Conservation (phyloP, 257 asterid species). For the Linaria vulgaris region DNA sequence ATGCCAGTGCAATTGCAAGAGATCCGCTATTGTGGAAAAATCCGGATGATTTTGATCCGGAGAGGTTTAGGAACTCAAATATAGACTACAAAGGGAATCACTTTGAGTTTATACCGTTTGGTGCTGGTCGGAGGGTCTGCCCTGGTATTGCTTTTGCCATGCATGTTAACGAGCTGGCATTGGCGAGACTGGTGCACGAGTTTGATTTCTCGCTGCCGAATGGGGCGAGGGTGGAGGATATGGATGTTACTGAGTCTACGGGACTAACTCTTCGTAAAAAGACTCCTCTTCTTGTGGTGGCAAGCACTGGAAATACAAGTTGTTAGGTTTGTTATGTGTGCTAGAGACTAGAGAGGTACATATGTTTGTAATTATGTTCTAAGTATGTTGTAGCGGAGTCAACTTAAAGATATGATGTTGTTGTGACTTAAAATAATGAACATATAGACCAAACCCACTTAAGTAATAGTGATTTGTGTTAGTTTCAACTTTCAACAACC, state of each 20-base stretch:
- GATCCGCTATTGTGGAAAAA: constrained; percentile 41
- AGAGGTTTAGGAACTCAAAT: constrained; percentile 33
- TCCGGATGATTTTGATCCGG: constrained; percentile 41
- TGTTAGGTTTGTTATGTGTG: no score
- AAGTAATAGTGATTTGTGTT: no score
- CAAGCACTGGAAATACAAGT: background rate
- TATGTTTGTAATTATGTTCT: no score
- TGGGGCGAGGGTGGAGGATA: constrained; percentile 21
- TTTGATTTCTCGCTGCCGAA: constrained; percentile 31
- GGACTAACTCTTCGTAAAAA: constrained; percentile 32
- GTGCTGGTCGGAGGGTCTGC: constrained; percentile 41
- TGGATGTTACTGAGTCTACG: constrained; percentile 30
- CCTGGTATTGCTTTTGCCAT: constrained; percentile 35
- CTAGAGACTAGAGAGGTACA: no score
- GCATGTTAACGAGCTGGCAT: constrained; percentile 28
- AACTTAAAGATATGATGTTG: no score
- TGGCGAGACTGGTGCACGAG: constrained; percentile 37
- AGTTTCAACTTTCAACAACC: no score
- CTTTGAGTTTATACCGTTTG: constrained; percentile 40
- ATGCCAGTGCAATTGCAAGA: constrained; percentile 45
- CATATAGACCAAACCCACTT: no score
- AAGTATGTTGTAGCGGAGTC: no score
- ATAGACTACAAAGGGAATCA: constrained; percentile 30
- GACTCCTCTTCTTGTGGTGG: constrained; percentile 33
- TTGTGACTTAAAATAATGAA: no score